These are phyloP conservation scores for Plectranthus barbatus DNA, from an alignment of 257 asterid species.

Conservation along the genomic window DNA sequence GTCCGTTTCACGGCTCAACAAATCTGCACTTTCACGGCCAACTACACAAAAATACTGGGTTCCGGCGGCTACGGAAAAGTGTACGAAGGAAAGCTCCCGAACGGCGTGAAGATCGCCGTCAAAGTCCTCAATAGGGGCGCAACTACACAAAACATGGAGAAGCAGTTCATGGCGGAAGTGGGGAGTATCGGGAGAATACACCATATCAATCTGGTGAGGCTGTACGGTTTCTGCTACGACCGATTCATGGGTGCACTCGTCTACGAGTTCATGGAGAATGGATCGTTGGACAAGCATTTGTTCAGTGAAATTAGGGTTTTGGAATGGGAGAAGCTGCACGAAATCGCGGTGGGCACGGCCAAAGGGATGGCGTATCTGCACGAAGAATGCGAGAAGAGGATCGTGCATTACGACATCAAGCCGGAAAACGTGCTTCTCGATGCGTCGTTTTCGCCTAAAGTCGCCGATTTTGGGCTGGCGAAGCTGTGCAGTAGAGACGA, in stretches of 20 bases:
- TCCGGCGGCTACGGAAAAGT: constrained; percentile 27
- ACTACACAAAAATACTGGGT: constrained; percentile 23
- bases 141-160: too few species aligned
- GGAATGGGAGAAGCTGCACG: constrained; percentile 30
- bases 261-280: too few species aligned
- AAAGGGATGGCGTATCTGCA: constrained; percentile 34
- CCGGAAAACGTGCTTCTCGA: constrained; percentile 37
- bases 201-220: too few species aligned
- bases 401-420: constrained; percentile 32
- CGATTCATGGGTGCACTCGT: constrained; percentile 27
- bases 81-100: constrained; percentile 24
- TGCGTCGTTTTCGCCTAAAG: constrained; percentile 22
- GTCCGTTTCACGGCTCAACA: constrained; percentile 33
- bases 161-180: too few species aligned
- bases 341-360: constrained; percentile 34
- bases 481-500: constrained; percentile 31
- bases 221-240: too few species aligned
- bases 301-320: constrained; percentile 10
- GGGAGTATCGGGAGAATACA: constrained; percentile 27
- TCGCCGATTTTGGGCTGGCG: constrained; percentile 35
- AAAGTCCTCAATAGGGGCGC: too few species aligned
- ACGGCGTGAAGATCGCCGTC: too few species aligned
- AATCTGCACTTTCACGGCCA: constrained; percentile 19
- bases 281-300: constrained; percentile 26
- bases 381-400: constrained; percentile 28